Conservation (phyloP, 176 grass and related monocot species). For the Typha latifolia region DNA sequence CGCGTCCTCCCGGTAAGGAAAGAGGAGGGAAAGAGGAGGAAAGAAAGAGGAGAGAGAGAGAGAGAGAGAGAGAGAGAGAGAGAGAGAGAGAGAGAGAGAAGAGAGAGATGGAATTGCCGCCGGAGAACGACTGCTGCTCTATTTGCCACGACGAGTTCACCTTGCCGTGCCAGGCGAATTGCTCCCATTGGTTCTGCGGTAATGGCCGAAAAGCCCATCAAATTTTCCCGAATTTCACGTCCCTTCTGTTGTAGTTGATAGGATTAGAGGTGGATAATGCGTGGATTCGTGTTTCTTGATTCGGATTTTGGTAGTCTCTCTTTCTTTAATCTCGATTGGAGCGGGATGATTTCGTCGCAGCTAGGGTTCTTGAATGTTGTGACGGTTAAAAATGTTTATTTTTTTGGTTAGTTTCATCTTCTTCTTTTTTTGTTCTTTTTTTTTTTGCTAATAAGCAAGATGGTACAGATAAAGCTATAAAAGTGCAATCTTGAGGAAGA, state of each 20-base stretch:
- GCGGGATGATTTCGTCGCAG: neutral
- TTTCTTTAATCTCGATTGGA: neutral
- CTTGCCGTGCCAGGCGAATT: conserved; percentile 82
- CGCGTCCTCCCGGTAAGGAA: too few relatives aligned
- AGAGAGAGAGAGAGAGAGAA: neutral
- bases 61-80: neutral
- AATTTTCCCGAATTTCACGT: neutral
- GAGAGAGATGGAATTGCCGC: conserved; percentile 48
- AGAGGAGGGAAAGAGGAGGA: too few relatives aligned
- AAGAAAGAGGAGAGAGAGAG: neutral
- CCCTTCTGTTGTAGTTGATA: neutral
- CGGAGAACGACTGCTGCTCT: conserved; percentile 77
- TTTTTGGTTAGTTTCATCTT: neutral
- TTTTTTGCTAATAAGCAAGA: too few relatives aligned
- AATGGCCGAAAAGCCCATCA: neutral
- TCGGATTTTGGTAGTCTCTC: neutral
- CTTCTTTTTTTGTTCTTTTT: neutral
- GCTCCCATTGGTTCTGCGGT: conserved; percentile 99
- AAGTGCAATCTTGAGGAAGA: too few relatives aligned
- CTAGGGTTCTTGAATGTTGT: too few relatives aligned
- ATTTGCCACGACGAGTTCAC: conserved; percentile 81
- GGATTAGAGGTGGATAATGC: neutral
- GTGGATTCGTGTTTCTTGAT: neutral
- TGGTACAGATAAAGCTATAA: too few relatives aligned
- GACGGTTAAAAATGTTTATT: too few relatives aligned